A percentile compares a stretch with the other conserved stretches of the same genome.
phyloP scores from a whole-genome alignment of 169 alveolate genomes.

The Babesia caballi region DNA sequence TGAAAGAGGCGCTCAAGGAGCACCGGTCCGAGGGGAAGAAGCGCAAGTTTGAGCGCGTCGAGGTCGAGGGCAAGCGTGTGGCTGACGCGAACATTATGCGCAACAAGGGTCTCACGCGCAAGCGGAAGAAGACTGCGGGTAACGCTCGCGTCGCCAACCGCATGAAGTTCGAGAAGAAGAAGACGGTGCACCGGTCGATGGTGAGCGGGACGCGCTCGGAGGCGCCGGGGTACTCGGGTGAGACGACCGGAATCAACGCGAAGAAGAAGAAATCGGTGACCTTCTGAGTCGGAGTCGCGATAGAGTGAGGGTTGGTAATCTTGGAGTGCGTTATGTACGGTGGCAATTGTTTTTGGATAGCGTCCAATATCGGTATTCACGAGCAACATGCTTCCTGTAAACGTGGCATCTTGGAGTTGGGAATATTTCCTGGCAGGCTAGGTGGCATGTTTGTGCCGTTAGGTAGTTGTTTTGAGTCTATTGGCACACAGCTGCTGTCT shows the following conservation, averaged over 20 bases:
- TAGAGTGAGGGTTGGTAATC: too few species aligned
- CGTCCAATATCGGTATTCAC: too few species aligned
- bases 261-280: conserved; percentile 78
- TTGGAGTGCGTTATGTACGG: too few species aligned
- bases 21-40: neutral
- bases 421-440: too few species aligned
- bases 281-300: neutral
- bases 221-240: conserved; percentile 79
- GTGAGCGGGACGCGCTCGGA: conserved; percentile 67
- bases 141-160: conserved; percentile 91
- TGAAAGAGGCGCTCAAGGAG: conserved; percentile 20
- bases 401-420: too few species aligned
- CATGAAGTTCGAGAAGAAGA: conserved; percentile 83
- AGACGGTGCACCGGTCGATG: conserved; percentile 70
- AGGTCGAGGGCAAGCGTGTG: conserved; percentile 54
- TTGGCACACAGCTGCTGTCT: too few species aligned
- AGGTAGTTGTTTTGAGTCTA: too few species aligned
- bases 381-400: too few species aligned
- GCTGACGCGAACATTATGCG: conserved; percentile 79
- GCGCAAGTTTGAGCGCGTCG: neutral
- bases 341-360: too few species aligned
- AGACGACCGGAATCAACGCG: conserved; percentile 79
- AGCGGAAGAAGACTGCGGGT: conserved; percentile 90
- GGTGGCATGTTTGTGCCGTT: too few species aligned
- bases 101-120: conserved; percentile 87